Percentiles rank a stretch among this genome's conserved stretches.
Evolutionary conservation across 2,329 filamentous ascomycete species (phyloP).

Genomic region (Cephalotrichum gorgonifer): DNA sequence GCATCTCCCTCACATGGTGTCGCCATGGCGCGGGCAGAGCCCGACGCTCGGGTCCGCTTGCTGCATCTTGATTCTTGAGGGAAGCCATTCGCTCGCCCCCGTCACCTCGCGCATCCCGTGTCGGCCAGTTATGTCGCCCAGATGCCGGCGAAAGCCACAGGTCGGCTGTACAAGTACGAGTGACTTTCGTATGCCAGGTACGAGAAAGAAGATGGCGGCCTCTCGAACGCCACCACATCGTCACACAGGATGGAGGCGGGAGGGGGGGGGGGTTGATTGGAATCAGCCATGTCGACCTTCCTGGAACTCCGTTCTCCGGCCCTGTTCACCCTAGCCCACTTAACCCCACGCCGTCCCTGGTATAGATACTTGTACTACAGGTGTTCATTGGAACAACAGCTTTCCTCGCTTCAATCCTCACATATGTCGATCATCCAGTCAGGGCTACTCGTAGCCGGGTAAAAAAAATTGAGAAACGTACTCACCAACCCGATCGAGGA

Average conservation of each 20-base stretch:
- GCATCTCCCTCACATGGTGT: neutral
- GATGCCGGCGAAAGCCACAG: neutral
- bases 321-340: too few species aligned
- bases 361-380: too few species aligned
- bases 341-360: too few species aligned
- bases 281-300: too few species aligned
- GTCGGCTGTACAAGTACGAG: too few species aligned
- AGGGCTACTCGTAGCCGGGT: too few species aligned
- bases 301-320: too few species aligned
- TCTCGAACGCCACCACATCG: neutral
- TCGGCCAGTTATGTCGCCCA: neutral
- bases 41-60: neutral
- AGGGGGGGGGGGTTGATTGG: too few species aligned
- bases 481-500: neutral
- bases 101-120: neutral
- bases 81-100: neutral
- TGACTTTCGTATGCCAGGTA: neutral
- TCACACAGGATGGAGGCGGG: too few species aligned
- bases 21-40: neutral
- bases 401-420: neutral
- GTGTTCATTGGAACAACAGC: neutral
- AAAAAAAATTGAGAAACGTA: neutral
- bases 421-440: neutral
- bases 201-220: neutral
- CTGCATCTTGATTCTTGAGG: neutral